Percentiles rank a stretch among this genome's conserved stretches.
Evolutionary conservation across 257 asterid genomes (phyloP).

Genomic region (Capsicum baccatum): DNA sequence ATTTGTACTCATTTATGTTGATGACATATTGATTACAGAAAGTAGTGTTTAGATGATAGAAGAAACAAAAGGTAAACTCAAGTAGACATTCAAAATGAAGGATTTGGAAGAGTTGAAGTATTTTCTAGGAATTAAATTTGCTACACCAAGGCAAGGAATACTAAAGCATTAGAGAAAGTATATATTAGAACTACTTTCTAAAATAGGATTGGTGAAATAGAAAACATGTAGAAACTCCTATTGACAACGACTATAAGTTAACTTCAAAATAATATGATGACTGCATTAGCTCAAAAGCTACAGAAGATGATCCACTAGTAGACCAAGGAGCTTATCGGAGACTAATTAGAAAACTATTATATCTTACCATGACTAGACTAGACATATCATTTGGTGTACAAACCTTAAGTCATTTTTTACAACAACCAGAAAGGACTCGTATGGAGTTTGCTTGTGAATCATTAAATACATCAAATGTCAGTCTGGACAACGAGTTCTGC

Average conservation of each 20-base stretch:
- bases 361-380: not conserved
- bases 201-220: not conserved
- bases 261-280: not conserved
- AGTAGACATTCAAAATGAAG: not conserved
- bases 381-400: not conserved
- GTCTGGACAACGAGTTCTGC: not conserved
- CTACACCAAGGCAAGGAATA: not conserved
- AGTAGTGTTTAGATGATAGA: too few species aligned
- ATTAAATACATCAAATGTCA: too few species aligned
- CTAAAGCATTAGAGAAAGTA: not conserved
- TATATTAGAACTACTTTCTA: not conserved
- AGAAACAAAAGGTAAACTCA: not conserved
- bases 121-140: too few species aligned
- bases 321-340: not conserved
- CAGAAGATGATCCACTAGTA: not conserved
- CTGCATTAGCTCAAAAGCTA: too few species aligned
- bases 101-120: too few species aligned
- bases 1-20: not conserved
- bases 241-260: not conserved
- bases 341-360: too few species aligned
- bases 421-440: not conserved
- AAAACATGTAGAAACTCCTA: not conserved
- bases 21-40: not conserved
- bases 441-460: not conserved
- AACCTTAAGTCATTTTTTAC: not conserved